Evolutionary conservation across 805 yeast genomes (phyloP).

Genomic region (Danielia oregonensis): DNA sequence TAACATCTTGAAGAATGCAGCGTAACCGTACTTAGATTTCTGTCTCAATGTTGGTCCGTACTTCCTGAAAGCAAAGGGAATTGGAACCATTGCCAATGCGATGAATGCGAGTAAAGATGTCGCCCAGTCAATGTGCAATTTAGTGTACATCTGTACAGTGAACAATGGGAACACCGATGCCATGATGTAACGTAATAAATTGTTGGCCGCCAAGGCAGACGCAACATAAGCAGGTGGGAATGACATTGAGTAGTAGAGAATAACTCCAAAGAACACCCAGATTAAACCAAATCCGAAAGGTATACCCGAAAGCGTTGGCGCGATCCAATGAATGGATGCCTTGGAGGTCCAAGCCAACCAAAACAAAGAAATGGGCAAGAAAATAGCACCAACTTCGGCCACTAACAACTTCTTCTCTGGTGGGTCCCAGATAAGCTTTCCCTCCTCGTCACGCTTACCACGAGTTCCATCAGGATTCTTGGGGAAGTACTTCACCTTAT

Average conservation of each 20-base stretch:
- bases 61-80: slow-evolving; percentile 64
- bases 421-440: slow-evolving; percentile 48
- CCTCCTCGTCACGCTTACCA: slow-evolving; percentile 52
- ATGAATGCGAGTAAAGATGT: slow-evolving; percentile 62
- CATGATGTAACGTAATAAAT: slow-evolving; percentile 66
- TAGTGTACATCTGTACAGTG: slow-evolving; percentile 77
- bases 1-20: slow-evolving; percentile 32
- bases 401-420: slow-evolving; percentile 62
- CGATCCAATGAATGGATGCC: slow-evolving; percentile 65
- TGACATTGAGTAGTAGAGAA: slow-evolving; percentile 64
- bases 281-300: slow-evolving; percentile 75
- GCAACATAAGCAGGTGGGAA: slow-evolving; percentile 78
- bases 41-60: slow-evolving; percentile 58
- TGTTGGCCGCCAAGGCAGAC: slow-evolving; percentile 87
- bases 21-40: slow-evolving; percentile 56
- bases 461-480: slow-evolving; percentile 60
- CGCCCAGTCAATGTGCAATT: slow-evolving; percentile 77
- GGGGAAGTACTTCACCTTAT: slow-evolving; percentile 48
- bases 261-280: slow-evolving; percentile 64
- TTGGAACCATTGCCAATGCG: slow-evolving; percentile 66
- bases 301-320: slow-evolving; percentile 71
- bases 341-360: slow-evolving; percentile 83
- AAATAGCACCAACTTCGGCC: slow-evolving; percentile 64
- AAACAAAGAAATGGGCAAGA: slow-evolving; percentile 64
- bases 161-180: slow-evolving; percentile 84